phyloP scores from a whole-genome alignment of 805 yeast genomes.

The Nakazawaea pomicola region DNA sequence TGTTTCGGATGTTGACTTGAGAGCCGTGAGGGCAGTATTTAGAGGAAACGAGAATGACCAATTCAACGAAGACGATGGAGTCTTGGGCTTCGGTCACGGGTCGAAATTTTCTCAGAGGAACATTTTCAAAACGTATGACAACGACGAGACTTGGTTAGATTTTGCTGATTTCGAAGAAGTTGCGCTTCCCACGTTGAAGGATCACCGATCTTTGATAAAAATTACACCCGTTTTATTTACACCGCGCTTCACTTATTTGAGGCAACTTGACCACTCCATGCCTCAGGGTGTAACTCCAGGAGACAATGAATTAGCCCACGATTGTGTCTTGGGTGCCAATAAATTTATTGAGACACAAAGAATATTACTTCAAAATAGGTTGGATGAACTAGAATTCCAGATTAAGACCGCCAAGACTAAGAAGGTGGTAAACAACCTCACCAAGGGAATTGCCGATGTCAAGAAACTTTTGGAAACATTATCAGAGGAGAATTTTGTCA shows the following conservation, averaged over 20 bases:
- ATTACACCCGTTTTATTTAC: constrained; percentile 62
- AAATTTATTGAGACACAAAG: constrained; percentile 48
- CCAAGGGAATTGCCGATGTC: constrained; percentile 11
- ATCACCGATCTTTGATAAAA: constrained; percentile 35
- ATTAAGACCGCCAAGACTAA: constrained; percentile 23
- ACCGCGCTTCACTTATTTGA: constrained; percentile 62
- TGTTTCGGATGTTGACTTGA: constrained; percentile 50
- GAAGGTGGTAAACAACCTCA: constrained; percentile 4
- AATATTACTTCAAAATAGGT: constrained; percentile 28
- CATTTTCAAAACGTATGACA: constrained; percentile 27
- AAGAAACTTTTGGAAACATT: constrained; percentile 8
- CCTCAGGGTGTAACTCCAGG: constrained; percentile 33
- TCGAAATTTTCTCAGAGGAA: constrained; percentile 8
- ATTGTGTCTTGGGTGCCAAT: constrained; percentile 50
- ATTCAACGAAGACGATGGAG: constrained; percentile 3
- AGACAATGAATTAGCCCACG: constrained; percentile 53
- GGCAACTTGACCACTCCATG: constrained; percentile 52
- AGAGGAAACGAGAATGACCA: constrained; percentile 20
- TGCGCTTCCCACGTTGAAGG: constrained; percentile 33
- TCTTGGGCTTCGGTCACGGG: constrained; percentile 13
- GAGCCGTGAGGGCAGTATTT: constrained; percentile 49
- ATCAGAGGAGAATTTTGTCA: neutral
- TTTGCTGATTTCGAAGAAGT: constrained; percentile 57
- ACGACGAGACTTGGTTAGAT: constrained; percentile 60
- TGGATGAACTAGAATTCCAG: constrained; percentile 21